Base-by-base conservation (phyloP, 805 yeast genomes). In the Kodamaea nitidulidarum region DNA sequence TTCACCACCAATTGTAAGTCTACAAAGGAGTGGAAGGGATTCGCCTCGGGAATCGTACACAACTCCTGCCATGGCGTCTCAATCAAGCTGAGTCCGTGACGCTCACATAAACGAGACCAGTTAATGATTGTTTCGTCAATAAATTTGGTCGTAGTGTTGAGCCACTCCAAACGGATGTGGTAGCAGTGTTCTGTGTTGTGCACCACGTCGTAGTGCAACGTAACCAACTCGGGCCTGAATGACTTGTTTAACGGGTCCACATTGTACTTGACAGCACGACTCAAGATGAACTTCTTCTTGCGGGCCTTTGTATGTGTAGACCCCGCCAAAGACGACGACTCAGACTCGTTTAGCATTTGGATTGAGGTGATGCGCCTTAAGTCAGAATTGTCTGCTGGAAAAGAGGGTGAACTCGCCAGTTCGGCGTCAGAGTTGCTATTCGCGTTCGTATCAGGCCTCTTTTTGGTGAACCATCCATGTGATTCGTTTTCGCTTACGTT, bases 181-280 rank as follows among this genome's bases (percentile, higher is more conserved):
- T 81, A 93, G 55, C 97, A 90, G 52, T 90, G 95, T 48, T 85
- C 91, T 0, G 97, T 96, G 54, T 90, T 91, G 57, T 88, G 96
- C 3, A 90, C 90, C 32, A 81, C 73, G 56, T 93, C 99, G 53
- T 87, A 86, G 60, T 91, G 97, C 1, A 93, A 88, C 4, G 80
- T 78, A 32, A 88, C 69, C 2, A 80, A 60, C 49, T 93, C 98
- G 0, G 84, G 83, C 40, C 88, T 76, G 58, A 79, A 80, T 0
- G 96, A 87, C 43, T 78, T 72, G 2, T 70, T 66, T 20, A 71
- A 63, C 0, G 91, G 85, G 55, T 93, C 98, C 12, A 88, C 75
- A 56, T 91, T 86, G 49, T 77, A 76, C 32, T 73, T 67, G 21
- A 90, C 70, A 1, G 81, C 70, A 48, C 80, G 75, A 58, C 93